These are phyloP conservation scores for Syzygium jambos DNA, from an alignment of 345 rosid genomes.

Conservation along the genomic window DNA sequence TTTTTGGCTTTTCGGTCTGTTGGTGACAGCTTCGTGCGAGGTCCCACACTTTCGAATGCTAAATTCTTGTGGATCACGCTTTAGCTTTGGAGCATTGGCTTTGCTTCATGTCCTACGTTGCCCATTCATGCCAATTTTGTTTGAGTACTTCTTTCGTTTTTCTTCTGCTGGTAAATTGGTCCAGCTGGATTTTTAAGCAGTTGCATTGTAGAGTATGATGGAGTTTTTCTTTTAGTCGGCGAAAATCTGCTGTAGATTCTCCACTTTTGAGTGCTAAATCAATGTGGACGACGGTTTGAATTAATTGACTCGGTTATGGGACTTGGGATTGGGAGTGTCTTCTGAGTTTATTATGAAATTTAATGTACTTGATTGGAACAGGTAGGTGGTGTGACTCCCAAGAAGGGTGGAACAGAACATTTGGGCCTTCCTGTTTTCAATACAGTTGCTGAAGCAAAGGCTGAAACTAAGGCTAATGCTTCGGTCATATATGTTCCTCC, in stretches of 20 bases:
- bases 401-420: slow-evolving; percentile 97
- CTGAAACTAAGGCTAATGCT: slow-evolving; percentile 92
- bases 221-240: neutral
- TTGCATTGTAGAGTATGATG: neutral
- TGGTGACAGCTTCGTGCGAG: neutral
- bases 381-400: slow-evolving; percentile 99
- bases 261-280: neutral
- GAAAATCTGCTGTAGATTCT: neutral
- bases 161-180: neutral
- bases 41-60: neutral
- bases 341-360: neutral
- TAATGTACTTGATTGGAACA: slow-evolving; percentile 2
- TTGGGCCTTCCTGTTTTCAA: slow-evolving; percentile 93
- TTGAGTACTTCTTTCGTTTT: neutral
- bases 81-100: neutral
- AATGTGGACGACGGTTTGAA: neutral
- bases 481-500: slow-evolving; percentile 96
- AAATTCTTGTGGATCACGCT: neutral
- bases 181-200: neutral
- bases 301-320: neutral
- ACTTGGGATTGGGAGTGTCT: neutral
- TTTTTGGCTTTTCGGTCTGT: neutral
- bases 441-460: slow-evolving; percentile 91
- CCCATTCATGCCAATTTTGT: neutral
- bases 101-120: neutral